These are phyloP conservation scores for Pisolithus albus DNA, from an alignment of 768 basidiomycete genomes.

Conservation along the genomic window DNA sequence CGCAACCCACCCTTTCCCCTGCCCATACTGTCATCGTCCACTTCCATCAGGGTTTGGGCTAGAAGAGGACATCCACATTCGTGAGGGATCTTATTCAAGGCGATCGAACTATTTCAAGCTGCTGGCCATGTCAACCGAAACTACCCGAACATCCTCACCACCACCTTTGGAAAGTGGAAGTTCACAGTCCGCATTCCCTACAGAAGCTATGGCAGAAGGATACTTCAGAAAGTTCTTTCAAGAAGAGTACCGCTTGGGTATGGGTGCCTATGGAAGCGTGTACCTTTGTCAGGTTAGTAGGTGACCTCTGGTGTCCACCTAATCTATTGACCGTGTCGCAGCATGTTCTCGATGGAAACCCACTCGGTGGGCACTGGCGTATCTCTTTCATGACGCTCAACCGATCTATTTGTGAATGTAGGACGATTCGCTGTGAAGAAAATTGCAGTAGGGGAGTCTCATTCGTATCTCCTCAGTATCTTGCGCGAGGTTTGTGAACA, in stretches of 20 bases:
- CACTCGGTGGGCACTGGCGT: constrained; percentile 46
- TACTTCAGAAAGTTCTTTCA: constrained; percentile 92
- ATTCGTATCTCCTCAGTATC: constrained; percentile 76
- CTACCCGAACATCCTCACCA: constrained; percentile 46
- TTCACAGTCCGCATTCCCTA: constrained; percentile 41
- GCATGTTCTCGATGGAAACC: constrained; percentile 85
- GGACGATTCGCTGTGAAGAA: constrained; percentile 95
- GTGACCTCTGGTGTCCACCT: neutral
- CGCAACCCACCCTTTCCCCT: constrained; percentile 30
- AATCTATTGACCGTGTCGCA: constrained; percentile 22
- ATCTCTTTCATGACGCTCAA: neutral
- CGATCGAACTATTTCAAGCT: constrained; percentile 79
- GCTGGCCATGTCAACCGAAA: constrained; percentile 66
- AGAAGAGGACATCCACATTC: constrained; percentile 26
- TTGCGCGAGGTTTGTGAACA: constrained; percentile 56
- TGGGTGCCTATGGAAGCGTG: constrained; percentile 93
- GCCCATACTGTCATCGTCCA: constrained; percentile 70
- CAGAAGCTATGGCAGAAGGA: constrained; percentile 79
- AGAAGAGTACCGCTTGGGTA: constrained; percentile 82
- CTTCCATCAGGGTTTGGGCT: constrained; percentile 42
- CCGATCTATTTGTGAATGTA: constrained; percentile 14
- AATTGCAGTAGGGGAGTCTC: constrained; percentile 89
- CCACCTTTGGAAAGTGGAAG: constrained; percentile 22
- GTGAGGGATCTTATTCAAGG: constrained; percentile 43
- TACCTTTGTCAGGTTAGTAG: constrained; percentile 72